Evolutionary conservation across 176 grass and related monocot genomes (phyloP).

Genomic region (Panicum miliaceum): DNA sequence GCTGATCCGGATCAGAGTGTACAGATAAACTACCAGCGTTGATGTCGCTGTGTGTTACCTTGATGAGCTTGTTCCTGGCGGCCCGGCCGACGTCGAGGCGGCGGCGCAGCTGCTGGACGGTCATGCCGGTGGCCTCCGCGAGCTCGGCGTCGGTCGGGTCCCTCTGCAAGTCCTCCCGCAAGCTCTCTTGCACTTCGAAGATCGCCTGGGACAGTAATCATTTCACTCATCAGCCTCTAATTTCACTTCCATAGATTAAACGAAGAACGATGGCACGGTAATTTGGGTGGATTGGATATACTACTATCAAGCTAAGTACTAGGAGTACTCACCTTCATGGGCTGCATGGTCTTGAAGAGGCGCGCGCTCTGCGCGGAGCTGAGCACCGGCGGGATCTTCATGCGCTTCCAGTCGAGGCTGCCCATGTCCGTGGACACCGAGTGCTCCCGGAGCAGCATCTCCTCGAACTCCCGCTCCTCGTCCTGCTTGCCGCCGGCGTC

Average conservation of each 20-base stretch:
- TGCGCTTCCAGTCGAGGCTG: constrained; percentile 84
- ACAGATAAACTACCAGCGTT: too few relatives aligned
- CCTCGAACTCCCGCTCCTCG: constrained; percentile 55
- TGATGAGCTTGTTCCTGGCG: constrained; percentile 81
- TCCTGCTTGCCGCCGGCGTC: constrained; percentile 9
- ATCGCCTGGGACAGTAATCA: constrained; percentile 42
- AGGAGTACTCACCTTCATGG: constrained; percentile 59
- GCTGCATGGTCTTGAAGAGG: constrained; percentile 88
- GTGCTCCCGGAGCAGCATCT: constrained; percentile 64
- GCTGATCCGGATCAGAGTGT: neutral
- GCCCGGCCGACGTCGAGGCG: constrained; percentile 58
- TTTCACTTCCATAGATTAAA: too few relatives aligned
- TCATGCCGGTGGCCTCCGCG: constrained; percentile 56
- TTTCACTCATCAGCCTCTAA: too few relatives aligned
- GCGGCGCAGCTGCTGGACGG: constrained; percentile 50
- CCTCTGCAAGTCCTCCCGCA: constrained; percentile 54
- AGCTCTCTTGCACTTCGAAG: constrained; percentile 55
- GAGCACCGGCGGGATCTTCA: constrained; percentile 92
- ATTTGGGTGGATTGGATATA: too few relatives aligned
- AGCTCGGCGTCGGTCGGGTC: constrained; percentile 62
- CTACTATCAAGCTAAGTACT: too few relatives aligned
- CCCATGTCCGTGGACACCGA: constrained; percentile 64
- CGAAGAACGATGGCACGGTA: too few relatives aligned
- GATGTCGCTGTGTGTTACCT: constrained; percentile 39
- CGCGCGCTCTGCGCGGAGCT: constrained; percentile 56